Evolutionary conservation across 148 eudicot species (phyloP).

Genomic region (Nepenthes gracilis): DNA sequence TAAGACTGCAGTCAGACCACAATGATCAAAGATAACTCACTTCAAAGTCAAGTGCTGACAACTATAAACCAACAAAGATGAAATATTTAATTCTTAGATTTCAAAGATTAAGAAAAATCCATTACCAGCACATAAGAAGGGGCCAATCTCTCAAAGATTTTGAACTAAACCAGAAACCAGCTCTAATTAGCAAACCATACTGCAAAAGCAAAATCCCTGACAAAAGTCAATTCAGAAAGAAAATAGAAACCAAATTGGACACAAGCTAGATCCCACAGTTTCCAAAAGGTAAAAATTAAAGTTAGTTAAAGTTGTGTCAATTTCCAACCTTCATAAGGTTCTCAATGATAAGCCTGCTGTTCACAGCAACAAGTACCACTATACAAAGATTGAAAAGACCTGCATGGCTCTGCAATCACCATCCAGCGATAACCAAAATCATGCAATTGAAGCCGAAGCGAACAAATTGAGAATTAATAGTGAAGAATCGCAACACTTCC

Average conservation of each 20-base stretch:
- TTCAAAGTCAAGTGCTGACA: not conserved
- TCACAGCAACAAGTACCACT: constrained; percentile 90
- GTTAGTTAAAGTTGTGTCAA: not conserved
- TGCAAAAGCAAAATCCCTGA: constrained; percentile 22
- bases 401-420: constrained; percentile 74
- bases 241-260: not conserved
- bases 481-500: not conserved
- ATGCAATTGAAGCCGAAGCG: not conserved
- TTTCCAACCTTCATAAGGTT: constrained; percentile 85
- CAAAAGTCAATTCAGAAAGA: not conserved
- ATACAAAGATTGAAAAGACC: constrained; percentile 96
- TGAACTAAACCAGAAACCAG: constrained; percentile 95
- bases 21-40: not conserved
- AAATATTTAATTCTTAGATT: not conserved
- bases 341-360: constrained; percentile 92
- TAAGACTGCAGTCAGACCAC: constrained; percentile 39
- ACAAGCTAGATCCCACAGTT: not conserved
- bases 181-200: constrained; percentile 84
- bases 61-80: not conserved
- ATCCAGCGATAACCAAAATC: not conserved
- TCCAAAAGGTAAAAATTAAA: constrained; percentile 2
- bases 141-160: constrained; percentile 91
- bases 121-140: constrained; percentile 91
- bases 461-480: not conserved
- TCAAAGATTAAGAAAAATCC: constrained; percentile 3